Base-by-base conservation (phyloP, 106 monocot species). In the Iris macrosiphon region DNA sequence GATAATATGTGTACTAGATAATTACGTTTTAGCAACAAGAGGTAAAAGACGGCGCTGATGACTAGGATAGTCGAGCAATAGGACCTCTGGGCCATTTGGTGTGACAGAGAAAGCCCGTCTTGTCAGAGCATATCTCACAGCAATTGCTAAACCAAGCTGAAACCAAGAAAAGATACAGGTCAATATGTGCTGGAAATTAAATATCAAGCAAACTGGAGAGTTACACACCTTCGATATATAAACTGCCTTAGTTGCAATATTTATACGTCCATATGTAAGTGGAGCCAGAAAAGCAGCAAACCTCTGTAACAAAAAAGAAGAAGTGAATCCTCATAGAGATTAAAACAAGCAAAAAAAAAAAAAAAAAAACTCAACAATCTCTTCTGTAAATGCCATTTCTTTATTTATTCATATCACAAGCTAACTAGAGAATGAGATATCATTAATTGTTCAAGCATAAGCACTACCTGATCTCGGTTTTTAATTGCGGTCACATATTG, bases 271-370 rank as follows among this genome's bases (percentile, higher is more conserved):
- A 57, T 66, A 67, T 58, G 96, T 91, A 16, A 98, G 67, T 15
- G 96, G 96, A 17, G 96, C 81, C 40, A 98, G 61, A 67, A 98
- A 80, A 59, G 96, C 87, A 38, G 91, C 90, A 80, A 98, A 98
- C 45, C 96, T 87, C 96, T 98, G 83, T 28, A 71, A 67, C 12
- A 40, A 31, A 59, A 29, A 59, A 55, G 23, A 13, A 14, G 26
- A 31, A 51, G 11, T 20, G 4, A n/a, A n/a, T n/a, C n/a, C n/a
- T n/a, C n/a, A 54, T 7, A 35, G n/a, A 18, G 6, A 5, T 20
- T 11, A 34, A 54, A 4, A 54, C 21, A 8, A 51, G 30, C 7
- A 51, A 15, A 51, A 51, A 15, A 7, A 6, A 31, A 9, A n/a
- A n/a, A n/a, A n/a, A n/a, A n/a, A n/a, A n/a, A n/a, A n/a, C n/a